These are phyloP conservation scores for Fraxinus sp. DNA, from an alignment of 305 asterid genomes.

Conservation along the genomic window DNA sequence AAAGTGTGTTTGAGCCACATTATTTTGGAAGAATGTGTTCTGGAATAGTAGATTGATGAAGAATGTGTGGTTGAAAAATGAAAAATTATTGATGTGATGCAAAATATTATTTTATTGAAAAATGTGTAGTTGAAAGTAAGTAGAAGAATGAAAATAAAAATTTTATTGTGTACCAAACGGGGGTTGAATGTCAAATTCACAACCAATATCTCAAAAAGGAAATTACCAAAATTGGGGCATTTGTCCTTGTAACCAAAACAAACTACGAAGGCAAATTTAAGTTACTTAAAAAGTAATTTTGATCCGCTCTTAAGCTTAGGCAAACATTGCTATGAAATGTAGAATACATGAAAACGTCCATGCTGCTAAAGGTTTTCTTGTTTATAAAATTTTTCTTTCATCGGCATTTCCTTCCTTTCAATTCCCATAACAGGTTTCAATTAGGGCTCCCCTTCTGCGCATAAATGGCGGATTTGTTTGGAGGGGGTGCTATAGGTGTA, in stretches of 20 bases:
- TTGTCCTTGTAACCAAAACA: background rate
- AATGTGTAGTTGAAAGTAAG: too few relatives aligned
- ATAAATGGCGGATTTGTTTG: conserved; percentile 20
- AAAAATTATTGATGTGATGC: too few relatives aligned
- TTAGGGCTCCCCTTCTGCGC: background rate
- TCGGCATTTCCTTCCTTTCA: background rate
- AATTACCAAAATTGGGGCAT: background rate
- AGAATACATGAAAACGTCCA: background rate
- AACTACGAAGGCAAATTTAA: background rate
- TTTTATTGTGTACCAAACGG: too few relatives aligned
- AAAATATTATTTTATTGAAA: too few relatives aligned
- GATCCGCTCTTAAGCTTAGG: background rate
- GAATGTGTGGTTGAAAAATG: too few relatives aligned
- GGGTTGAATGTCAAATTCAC: background rate
- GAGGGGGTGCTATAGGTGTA: conserved; percentile 39
- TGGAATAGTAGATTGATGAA: too few relatives aligned
- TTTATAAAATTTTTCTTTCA: background rate
- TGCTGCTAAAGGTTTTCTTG: background rate
- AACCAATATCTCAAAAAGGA: background rate
- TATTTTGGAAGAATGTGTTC: too few relatives aligned
- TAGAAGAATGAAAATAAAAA: too few relatives aligned
- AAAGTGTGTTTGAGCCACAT: too few relatives aligned
- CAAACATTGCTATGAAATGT: background rate
- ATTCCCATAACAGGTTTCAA: background rate
- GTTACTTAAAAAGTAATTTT: background rate